phyloP scores from a whole-genome alignment of 2,329 filamentous ascomycete species.

The Alternaria triticimaculans region DNA sequence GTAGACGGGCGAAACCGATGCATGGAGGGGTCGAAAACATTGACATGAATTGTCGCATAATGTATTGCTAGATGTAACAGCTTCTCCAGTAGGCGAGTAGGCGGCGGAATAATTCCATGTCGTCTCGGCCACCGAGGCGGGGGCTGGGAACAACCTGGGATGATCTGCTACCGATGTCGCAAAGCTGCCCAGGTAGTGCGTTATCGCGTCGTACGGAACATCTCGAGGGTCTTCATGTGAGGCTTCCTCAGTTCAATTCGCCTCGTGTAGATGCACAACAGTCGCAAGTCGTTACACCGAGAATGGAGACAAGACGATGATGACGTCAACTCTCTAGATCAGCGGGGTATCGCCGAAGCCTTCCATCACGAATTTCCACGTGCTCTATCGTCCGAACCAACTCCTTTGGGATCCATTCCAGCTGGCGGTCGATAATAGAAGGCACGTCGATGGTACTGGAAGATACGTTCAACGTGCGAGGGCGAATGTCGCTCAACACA shows the following conservation, averaged over 20 bases:
- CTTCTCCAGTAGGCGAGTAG: background rate
- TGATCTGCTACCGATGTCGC: background rate
- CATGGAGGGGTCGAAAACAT: background rate
- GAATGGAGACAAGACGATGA: background rate
- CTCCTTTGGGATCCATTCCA: background rate
- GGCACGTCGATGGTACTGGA: no score
- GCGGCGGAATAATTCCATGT: background rate
- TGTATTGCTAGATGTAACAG: background rate
- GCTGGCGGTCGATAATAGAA: background rate
- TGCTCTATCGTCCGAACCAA: background rate
- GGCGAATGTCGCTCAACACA: background rate
- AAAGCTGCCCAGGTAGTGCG: background rate
- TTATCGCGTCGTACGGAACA: background rate
- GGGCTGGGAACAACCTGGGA: background rate
- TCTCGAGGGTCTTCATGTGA: background rate
- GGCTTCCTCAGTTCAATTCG: background rate
- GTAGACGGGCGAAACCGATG: slow-evolving; percentile 1
- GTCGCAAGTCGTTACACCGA: background rate
- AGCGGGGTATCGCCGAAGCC: background rate
- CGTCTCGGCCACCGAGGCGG: background rate
- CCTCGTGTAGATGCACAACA: background rate
- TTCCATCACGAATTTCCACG: background rate
- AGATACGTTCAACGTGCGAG: background rate
- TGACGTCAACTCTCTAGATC: background rate
- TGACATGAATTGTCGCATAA: background rate